Evolutionary conservation across 176 grass and related monocot species (phyloP).

Genomic region (bread wheat (Triticum aestivum)): DNA sequence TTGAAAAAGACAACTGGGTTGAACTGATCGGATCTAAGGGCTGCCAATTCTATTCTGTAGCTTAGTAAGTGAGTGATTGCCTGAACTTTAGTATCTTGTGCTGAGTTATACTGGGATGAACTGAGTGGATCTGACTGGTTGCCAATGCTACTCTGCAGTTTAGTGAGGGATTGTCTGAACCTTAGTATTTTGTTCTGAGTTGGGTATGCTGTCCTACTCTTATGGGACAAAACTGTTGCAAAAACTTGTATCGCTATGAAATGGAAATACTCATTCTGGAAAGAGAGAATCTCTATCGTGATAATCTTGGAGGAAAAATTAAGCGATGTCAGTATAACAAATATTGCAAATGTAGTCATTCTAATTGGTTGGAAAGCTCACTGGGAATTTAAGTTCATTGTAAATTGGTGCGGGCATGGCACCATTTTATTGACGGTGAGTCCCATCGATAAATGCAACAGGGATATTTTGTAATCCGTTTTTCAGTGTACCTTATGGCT

Average conservation of each 20-base stretch:
- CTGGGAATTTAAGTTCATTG: neutral
- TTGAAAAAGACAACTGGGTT: neutral
- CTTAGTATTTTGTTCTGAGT: neutral
- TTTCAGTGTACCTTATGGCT: neutral
- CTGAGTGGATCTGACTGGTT: neutral
- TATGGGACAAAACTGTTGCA: neutral
- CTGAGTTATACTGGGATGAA: neutral
- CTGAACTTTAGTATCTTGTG: neutral
- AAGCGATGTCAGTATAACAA: no score
- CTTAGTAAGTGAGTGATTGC: neutral
- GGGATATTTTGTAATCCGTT: neutral
- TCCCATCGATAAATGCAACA: neutral
- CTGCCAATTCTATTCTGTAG: neutral
- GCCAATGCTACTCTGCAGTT: neutral
- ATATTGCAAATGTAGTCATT: no score
- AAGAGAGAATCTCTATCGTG: neutral
- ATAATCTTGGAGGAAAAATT: neutral
- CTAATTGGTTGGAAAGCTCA: neutral
- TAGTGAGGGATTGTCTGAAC: neutral
- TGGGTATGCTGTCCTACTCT: neutral
- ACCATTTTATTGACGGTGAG: neutral
- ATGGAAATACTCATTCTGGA: neutral
- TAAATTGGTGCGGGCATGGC: neutral
- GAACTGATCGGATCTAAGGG: neutral
- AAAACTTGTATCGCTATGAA: neutral